Percentiles rank a stretch among this genome's conserved stretches.
Conservation (phyloP, 192 early-diverging fungal genomes). For the Blastocladiella britannica region DNA sequence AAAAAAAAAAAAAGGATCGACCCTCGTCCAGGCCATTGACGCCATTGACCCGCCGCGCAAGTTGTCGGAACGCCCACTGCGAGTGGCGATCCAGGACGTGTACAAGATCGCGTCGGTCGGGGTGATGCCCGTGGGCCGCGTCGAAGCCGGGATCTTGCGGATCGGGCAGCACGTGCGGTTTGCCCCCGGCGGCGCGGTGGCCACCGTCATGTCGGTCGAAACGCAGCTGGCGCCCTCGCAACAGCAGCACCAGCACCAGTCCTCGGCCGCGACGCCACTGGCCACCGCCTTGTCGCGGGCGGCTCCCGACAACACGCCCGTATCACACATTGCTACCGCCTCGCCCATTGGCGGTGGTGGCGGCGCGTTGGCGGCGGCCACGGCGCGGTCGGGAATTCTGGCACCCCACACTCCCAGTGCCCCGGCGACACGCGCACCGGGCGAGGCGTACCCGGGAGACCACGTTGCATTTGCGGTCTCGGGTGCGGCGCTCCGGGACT, state of each 20-base stretch:
- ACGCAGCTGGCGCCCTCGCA: no score
- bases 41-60: constrained; percentile 78
- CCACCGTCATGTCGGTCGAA: constrained; percentile 93
- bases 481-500: constrained; percentile 94
- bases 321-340: no score
- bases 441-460: constrained; percentile 70
- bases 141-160: constrained; percentile 87
- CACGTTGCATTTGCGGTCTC: constrained; percentile 98
- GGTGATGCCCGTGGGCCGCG: constrained; percentile 90
- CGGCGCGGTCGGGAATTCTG: no score
- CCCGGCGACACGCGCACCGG: no score
- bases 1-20: constrained; percentile 41
- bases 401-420: no score
- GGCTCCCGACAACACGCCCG: no score
- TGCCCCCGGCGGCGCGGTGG: constrained; percentile 65
- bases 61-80: constrained; percentile 82
- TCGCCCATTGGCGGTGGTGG: no score
- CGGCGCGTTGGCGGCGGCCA: no score
- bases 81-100: constrained; percentile 91
- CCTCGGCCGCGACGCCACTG: neutral
- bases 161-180: constrained; percentile 75
- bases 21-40: constrained; percentile 87
- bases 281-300: constrained; percentile 69
- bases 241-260: no score
- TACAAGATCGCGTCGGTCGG: constrained; percentile 98